Evolutionary conservation across 2,329 filamentous ascomycete genomes (phyloP).

Genomic region (Penicillium aurantiogriseum): DNA sequence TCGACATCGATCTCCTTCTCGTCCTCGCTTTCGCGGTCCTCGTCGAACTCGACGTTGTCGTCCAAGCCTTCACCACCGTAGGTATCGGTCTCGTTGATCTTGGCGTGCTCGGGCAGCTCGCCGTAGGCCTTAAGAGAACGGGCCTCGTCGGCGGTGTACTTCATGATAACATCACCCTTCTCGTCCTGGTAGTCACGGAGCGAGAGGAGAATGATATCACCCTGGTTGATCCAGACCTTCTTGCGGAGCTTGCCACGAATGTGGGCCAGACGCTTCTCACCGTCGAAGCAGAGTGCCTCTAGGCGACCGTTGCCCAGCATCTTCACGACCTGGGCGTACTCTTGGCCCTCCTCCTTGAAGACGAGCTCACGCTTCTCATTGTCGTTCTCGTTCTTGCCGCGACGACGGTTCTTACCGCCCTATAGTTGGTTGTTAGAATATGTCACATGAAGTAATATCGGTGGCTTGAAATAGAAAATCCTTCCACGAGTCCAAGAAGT

Average conservation of each 20-base stretch:
- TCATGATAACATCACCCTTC: conserved; percentile 90
- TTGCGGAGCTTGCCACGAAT: conserved; percentile 96
- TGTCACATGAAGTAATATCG: conserved; percentile 7
- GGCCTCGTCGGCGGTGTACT: conserved; percentile 95
- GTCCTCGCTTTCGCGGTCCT: conserved; percentile 70
- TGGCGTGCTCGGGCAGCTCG: conserved; percentile 93
- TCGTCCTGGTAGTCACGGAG: conserved; percentile 92
- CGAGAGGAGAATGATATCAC: conserved; percentile 85
- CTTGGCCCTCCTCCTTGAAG: conserved; percentile 98
- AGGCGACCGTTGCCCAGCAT: conserved; percentile 95
- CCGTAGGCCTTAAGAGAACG: conserved; percentile 94
- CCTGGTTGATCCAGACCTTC: conserved; percentile 99
- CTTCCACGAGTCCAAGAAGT: background rate
- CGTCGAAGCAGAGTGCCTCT: conserved; percentile 93
- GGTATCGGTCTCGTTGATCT: conserved; percentile 99
- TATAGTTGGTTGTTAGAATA: conserved; percentile 47
- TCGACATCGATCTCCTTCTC: conserved; percentile 90
- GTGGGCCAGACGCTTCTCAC: conserved; percentile 78
- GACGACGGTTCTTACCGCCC: conserved; percentile 97
- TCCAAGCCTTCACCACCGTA: conserved; percentile 85
- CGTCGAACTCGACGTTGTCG: conserved; percentile 98
- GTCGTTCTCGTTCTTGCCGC: conserved; percentile 99
- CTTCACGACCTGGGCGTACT: conserved; percentile 85
- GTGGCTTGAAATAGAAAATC: background rate
- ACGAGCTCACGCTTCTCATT: conserved; percentile 98